Percentiles rank a stretch among this genome's conserved stretches.
These are phyloP conservation scores for Pythium graminicola DNA, from an alignment of 352 stramenopile species.

Conservation along the genomic window DNA sequence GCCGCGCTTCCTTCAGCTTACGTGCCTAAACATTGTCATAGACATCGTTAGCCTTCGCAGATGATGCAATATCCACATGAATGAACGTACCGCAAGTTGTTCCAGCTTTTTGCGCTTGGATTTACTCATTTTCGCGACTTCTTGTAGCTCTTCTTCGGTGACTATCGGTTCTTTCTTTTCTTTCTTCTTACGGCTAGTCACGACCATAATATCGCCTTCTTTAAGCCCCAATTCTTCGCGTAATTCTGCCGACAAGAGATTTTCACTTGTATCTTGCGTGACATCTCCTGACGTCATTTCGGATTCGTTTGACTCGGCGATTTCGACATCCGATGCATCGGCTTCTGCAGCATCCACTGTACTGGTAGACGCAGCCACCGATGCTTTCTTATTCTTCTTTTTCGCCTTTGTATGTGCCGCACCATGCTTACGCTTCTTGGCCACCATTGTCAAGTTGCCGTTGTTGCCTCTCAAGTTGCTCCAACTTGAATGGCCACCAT, in stretches of 20 bases:
- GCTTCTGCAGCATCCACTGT: slow-evolving; percentile 8
- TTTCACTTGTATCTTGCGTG: slow-evolving; percentile 5
- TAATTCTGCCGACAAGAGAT: slow-evolving; percentile 62
- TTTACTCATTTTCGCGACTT: slow-evolving; percentile 67
- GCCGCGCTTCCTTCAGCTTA: slow-evolving; percentile 72
- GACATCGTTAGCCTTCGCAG: neutral
- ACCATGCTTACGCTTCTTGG: slow-evolving; percentile 52
- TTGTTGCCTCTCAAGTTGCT: neutral
- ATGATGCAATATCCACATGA: neutral
- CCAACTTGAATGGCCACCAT: slow-evolving; percentile 3
- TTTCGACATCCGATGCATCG: slow-evolving; percentile 10
- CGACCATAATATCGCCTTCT: slow-evolving; percentile 57
- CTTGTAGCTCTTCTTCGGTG: slow-evolving; percentile 50
- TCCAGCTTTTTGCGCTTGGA: slow-evolving; percentile 81
- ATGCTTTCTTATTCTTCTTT: slow-evolving; percentile 47
- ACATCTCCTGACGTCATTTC: slow-evolving; percentile 17
- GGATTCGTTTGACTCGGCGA: neutral
- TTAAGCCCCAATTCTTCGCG: slow-evolving; percentile 50
- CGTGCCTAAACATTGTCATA: slow-evolving; percentile 24
- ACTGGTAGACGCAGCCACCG: slow-evolving; percentile 11
- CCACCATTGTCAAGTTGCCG: slow-evolving; percentile 29
- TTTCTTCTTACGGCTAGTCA: slow-evolving; percentile 50
- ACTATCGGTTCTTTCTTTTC: slow-evolving; percentile 33
- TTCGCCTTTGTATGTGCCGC: slow-evolving; percentile 30
- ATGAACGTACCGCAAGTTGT: slow-evolving; percentile 37